Percentiles rank a stretch among this genome's conserved stretches.
Conservation (phyloP, 768 basidiomycete genomes). For the Leccinum broughii region DNA sequence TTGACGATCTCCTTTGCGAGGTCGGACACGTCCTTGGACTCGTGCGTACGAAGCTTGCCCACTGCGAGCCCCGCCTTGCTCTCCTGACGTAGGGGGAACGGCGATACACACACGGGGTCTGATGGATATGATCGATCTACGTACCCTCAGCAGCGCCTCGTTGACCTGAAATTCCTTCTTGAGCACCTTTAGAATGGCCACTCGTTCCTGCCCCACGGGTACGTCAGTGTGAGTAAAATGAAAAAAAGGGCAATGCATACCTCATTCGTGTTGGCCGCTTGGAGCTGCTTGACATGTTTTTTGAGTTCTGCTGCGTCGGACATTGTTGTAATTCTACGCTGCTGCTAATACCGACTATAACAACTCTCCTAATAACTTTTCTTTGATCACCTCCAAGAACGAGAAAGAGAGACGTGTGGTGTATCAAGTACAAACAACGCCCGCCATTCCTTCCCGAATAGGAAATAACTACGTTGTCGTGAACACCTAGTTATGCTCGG, state of each 20-base stretch:
- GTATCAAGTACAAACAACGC: no score
- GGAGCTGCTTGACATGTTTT: slow-evolving; percentile 78
- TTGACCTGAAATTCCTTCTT: slow-evolving; percentile 70
- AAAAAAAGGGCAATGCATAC: slow-evolving; percentile 39
- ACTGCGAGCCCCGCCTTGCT: slow-evolving; percentile 92
- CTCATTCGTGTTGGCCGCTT: slow-evolving; percentile 57
- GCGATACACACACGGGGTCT: neutral
- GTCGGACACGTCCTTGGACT: slow-evolving; percentile 70
- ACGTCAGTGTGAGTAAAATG: neutral
- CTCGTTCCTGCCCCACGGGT: slow-evolving; percentile 51
- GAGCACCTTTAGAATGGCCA: slow-evolving; percentile 58
- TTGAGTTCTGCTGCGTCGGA: slow-evolving; percentile 61
- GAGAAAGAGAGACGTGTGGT: neutral
- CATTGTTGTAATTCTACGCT: slow-evolving; percentile 27
- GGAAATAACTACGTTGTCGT: neutral
- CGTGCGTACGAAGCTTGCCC: slow-evolving; percentile 80
- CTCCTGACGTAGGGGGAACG: slow-evolving; percentile 51
- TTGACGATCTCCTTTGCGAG: slow-evolving; percentile 89
- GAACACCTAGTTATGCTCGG: slow-evolving; percentile 23
- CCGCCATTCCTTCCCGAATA: slow-evolving; percentile 7
- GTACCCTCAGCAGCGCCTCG: slow-evolving; percentile 72
- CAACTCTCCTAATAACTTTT: neutral
- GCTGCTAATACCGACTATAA: slow-evolving; percentile 20
- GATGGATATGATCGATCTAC: slow-evolving; percentile 22
- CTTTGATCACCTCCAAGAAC: neutral